A percentile compares a stretch with the other conserved stretches of the same genome.
phyloP scores from a whole-genome alignment of 306 rosid species.

The Cucumis melo region DNA sequence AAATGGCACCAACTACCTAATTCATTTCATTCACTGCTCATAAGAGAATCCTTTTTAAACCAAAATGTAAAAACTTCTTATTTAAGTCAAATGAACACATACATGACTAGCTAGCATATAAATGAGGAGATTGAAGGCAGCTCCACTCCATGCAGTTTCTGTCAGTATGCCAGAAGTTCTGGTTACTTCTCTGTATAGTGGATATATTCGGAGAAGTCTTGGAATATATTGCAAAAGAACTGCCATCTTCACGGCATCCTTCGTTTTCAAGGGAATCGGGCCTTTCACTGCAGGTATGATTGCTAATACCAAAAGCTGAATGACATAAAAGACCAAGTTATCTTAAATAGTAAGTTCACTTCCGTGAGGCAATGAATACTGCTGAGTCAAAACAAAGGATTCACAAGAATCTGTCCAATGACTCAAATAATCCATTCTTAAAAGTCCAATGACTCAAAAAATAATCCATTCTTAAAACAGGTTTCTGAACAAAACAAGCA shows the following conservation, averaged over 20 bases:
- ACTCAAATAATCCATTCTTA: background rate
- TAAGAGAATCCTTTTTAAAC: background rate
- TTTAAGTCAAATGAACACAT: constrained; percentile 13
- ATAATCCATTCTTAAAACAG: background rate
- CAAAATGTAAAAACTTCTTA: background rate
- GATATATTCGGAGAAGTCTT: constrained; percentile 46
- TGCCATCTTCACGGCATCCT: constrained; percentile 33
- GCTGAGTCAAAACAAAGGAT: background rate
- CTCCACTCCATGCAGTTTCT: constrained; percentile 87
- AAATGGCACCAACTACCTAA: constrained; percentile 72
- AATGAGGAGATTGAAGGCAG: constrained; percentile 71
- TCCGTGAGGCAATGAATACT: background rate
- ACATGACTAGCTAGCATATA: constrained; percentile 90
- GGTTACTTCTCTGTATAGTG: constrained; percentile 56
- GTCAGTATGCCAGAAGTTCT: constrained; percentile 67
- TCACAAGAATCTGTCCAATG: background rate
- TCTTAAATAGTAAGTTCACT: background rate
- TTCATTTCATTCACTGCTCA: constrained; percentile 7
- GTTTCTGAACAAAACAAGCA: background rate
- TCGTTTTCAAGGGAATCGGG: constrained; percentile 18
- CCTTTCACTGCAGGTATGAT: constrained; percentile 4
- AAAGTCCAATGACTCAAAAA: background rate
- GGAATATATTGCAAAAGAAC: constrained; percentile 50
- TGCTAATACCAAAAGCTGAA: constrained; percentile 40
- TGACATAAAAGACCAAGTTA: background rate